A percentile compares a stretch with the other conserved stretches of the same genome.
These are phyloP conservation scores for Crithidia sp. DNA, from an alignment of 208 protist genomes.

Conservation along the genomic window DNA sequence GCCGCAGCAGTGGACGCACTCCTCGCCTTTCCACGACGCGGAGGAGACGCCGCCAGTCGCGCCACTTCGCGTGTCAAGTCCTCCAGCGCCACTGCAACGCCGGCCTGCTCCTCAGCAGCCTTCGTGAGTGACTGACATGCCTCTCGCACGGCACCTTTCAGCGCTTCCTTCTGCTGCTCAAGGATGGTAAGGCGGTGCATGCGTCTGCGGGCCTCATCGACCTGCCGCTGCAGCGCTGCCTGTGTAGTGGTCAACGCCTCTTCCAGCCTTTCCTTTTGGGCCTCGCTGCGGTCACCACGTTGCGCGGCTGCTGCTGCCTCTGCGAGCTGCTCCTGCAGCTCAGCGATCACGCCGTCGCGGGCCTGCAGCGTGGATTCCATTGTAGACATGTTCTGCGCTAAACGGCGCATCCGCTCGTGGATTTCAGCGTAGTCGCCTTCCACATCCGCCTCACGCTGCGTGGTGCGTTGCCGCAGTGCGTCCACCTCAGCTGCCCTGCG, in stretches of 20 bases:
- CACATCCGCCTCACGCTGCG: constrained; percentile 21
- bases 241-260: constrained; percentile 14
- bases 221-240: constrained; percentile 55
- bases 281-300: background rate
- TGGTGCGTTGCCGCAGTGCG: constrained; percentile 23
- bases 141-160: constrained; percentile 14
- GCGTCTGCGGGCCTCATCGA: constrained; percentile 58
- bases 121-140: constrained; percentile 14
- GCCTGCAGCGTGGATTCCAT: constrained; percentile 32
- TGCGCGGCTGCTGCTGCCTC: background rate
- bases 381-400: constrained; percentile 33
- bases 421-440: constrained; percentile 39
- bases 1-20: too few species aligned
- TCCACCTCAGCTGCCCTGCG: constrained; percentile 32
- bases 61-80: constrained; percentile 1
- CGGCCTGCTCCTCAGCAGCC: constrained; percentile 23
- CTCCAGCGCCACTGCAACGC: constrained; percentile 15
- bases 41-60: background rate
- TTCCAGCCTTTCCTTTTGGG: constrained; percentile 30
- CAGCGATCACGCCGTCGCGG: constrained; percentile 26
- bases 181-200: constrained; percentile 51
- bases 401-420: constrained; percentile 31
- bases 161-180: constrained; percentile 46
- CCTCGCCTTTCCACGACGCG: background rate
- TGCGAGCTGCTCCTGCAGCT: constrained; percentile 32